Evolutionary conservation across 202 grass and related monocot species (phyloP).

Genomic region (Eragrostis tef): DNA sequence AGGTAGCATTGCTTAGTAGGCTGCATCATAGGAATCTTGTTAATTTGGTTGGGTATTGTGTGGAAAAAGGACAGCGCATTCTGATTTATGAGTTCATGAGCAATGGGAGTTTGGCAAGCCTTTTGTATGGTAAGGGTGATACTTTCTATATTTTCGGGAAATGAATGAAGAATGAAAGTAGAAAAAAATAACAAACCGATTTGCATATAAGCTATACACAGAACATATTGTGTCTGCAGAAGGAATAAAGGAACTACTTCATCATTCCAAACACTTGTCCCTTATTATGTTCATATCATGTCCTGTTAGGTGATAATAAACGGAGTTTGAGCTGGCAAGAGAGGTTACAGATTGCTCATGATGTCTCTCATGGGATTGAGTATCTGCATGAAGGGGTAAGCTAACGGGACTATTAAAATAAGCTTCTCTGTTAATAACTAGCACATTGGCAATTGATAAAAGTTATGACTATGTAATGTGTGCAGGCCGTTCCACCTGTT

Average conservation of each 20-base stretch:
- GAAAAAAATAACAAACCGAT: slow-evolving; percentile 4
- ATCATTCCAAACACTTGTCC: not conserved
- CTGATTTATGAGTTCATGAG: slow-evolving; percentile 98
- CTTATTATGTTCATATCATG: slow-evolving; percentile 23
- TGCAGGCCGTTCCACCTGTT: slow-evolving; percentile 90
- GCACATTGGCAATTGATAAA: slow-evolving; percentile 38
- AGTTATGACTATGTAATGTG: slow-evolving; percentile 49
- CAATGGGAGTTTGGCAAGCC: slow-evolving; percentile 86
- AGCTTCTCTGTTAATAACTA: slow-evolving; percentile 25
- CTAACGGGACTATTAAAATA: slow-evolving; percentile 19
- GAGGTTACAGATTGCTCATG: slow-evolving; percentile 88
- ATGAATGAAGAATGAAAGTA: not conserved
- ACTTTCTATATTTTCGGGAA: slow-evolving; percentile 2
- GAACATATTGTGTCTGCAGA: not conserved
- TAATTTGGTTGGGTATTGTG: slow-evolving; percentile 99
- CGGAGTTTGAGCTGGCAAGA: slow-evolving; percentile 83
- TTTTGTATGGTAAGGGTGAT: slow-evolving; percentile 76
- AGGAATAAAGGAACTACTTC: not conserved
- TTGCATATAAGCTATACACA: not conserved
- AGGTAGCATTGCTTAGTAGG: slow-evolving; percentile 94
- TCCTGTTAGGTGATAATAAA: slow-evolving; percentile 72
- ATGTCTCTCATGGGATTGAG: slow-evolving; percentile 93
- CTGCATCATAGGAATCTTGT: slow-evolving; percentile 99
- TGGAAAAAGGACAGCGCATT: slow-evolving; percentile 86
- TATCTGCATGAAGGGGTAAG: slow-evolving; percentile 99